Conservation (phyloP, 2,329 filamentous ascomycete species). For the Bipolaris bicolor region DNA sequence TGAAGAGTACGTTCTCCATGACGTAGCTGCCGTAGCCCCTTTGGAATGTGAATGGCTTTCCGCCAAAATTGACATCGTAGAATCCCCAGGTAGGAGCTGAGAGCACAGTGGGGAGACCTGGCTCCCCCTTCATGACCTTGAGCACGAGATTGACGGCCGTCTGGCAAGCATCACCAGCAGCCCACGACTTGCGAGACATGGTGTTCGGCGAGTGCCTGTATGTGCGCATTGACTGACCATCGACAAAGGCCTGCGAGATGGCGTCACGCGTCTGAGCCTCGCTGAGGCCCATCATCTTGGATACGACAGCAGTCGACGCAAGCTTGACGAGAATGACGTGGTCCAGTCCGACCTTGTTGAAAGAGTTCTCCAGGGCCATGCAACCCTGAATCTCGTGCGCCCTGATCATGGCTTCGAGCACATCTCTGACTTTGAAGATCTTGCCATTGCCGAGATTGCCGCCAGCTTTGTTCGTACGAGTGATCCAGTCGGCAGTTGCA, state of each 20-base stretch:
- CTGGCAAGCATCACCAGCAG: slow-evolving; percentile 96
- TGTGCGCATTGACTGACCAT: slow-evolving; percentile 93
- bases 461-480: slow-evolving; percentile 87
- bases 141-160: slow-evolving; percentile 88
- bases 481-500: slow-evolving; percentile 96
- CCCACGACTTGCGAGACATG: slow-evolving; percentile 99
- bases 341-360: slow-evolving; percentile 97
- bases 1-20: slow-evolving; percentile 99
- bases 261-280: slow-evolving; percentile 94
- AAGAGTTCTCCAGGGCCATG: slow-evolving; percentile 95
- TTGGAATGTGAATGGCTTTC: slow-evolving; percentile 91
- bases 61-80: slow-evolving; percentile 97
- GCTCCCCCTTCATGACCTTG: slow-evolving; percentile 90
- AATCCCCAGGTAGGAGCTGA: slow-evolving; percentile 95
- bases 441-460: slow-evolving; percentile 74
- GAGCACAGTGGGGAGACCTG: slow-evolving; percentile 88
- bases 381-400: slow-evolving; percentile 99
- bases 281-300: slow-evolving; percentile 89
- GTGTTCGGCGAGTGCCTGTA: slow-evolving; percentile 98
- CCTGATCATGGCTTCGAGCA: slow-evolving; percentile 98
- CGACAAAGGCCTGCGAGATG: slow-evolving; percentile 96
- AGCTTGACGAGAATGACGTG: slow-evolving; percentile 99
- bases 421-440: slow-evolving; percentile 85
- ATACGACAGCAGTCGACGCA: slow-evolving; percentile 89
- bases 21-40: slow-evolving; percentile 96